phyloP scores from a whole-genome alignment of 2,329 filamentous ascomycete genomes.

The Fusarium gaditjirri region DNA sequence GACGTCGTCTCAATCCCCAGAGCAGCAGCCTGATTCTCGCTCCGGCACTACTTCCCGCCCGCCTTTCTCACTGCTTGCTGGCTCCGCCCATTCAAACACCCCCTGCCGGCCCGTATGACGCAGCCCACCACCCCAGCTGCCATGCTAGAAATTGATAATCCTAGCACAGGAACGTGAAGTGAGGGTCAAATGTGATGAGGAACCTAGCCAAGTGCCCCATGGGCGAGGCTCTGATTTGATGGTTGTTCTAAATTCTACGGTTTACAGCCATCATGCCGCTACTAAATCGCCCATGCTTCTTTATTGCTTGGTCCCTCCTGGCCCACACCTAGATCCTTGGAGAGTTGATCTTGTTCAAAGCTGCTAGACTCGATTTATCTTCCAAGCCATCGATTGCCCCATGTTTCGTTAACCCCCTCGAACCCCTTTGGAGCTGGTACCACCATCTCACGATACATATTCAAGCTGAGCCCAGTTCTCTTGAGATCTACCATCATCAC shows the following conservation, averaged over 20 bases:
- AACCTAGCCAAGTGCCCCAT: constrained; percentile 24
- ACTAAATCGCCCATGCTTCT: constrained; percentile 42
- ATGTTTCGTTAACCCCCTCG: constrained; percentile 49
- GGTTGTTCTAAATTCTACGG: constrained; percentile 49
- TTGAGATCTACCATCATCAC: not conserved
- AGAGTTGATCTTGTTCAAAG: constrained; percentile 49
- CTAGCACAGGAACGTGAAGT: constrained; percentile 37
- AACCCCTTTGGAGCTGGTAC: constrained; percentile 39
- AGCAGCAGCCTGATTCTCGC: constrained; percentile 36
- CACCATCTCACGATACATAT: constrained; percentile 48
- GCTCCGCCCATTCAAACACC: constrained; percentile 51
- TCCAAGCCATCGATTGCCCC: constrained; percentile 49
- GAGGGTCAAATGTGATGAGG: constrained; percentile 36
- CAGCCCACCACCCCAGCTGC: constrained; percentile 44
- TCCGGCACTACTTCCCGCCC: constrained; percentile 43
- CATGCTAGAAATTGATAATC: constrained; percentile 42
- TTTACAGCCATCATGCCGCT: constrained; percentile 46
- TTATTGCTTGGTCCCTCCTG: constrained; percentile 46
- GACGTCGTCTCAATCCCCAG: constrained; percentile 33
- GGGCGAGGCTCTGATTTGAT: constrained; percentile 41
- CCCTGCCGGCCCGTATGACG: constrained; percentile 50
- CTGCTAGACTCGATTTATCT: constrained; percentile 52
- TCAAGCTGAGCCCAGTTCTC: constrained; percentile 36
- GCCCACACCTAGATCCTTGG: constrained; percentile 53
- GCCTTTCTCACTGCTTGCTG: constrained; percentile 38